Evolutionary conservation across 306 rosid species (phyloP).

Genomic region (Trichosanthes cucumerina): DNA sequence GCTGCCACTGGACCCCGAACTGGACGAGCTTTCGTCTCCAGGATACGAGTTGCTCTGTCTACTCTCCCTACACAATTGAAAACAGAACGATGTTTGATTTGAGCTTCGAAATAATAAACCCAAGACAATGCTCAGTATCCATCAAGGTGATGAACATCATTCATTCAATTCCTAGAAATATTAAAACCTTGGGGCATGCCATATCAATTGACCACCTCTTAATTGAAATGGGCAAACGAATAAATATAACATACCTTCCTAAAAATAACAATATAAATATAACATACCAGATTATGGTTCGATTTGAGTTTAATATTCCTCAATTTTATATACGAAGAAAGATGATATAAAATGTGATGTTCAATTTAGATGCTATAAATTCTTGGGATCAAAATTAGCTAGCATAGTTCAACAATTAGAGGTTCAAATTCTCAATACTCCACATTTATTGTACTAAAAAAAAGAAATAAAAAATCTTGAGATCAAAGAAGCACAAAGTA

Average conservation of each 20-base stretch:
- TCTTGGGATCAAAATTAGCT: too few relatives aligned
- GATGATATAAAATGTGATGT: not conserved
- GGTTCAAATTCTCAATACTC: too few relatives aligned
- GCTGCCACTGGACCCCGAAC: slow-evolving; percentile 29
- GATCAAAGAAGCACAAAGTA: too few relatives aligned
- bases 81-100: not conserved
- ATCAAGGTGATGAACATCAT: not conserved
- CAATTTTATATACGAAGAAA: not conserved
- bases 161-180: not conserved
- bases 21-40: slow-evolving; percentile 28
- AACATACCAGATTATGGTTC: not conserved
- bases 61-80: slow-evolving; percentile 45
- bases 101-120: not conserved
- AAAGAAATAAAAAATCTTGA: too few relatives aligned
- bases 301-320: too few relatives aligned
- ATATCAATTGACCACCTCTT: not conserved
- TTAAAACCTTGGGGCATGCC: too few relatives aligned
- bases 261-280: too few relatives aligned
- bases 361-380: too few relatives aligned
- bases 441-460: too few relatives aligned
- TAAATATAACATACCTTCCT: not conserved
- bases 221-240: not conserved
- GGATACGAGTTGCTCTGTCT: slow-evolving; percentile 26
- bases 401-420: too few relatives aligned
- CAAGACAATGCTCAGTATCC: not conserved